Evolutionary conservation across 139 green algal genomes (phyloP), one percentile per base, ranked within the genome.

Genomic region (Chlorella sp.): DNA sequence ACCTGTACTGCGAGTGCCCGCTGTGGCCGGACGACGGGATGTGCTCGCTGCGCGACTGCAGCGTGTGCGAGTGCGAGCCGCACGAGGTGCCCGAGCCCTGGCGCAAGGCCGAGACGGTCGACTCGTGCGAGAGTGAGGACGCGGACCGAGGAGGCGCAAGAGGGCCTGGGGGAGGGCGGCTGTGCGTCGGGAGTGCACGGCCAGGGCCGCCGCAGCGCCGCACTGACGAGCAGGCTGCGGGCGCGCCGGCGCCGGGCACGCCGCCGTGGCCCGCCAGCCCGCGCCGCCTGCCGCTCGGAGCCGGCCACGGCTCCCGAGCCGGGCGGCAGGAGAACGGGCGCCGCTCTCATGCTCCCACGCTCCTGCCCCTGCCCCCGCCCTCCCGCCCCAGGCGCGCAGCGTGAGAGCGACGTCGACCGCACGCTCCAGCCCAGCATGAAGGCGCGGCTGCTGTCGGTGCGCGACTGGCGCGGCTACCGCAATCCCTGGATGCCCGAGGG

Each of bases 1-100:
- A 95, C 84, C 83, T 98, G 71, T 93, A 92, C 74, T 97, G 94
- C 74, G 92, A 97, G 78, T 98, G 95, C 79, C 94, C 91, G 3
- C 88, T 98, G 74, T 98, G 94, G 94, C 93, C 91, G 0, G 94
- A 98, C 59, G 94, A 98, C 83, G 89, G 86, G 71, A 98, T 98
- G 93, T 98, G 95, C 83, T 73, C 81, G 36, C 64, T 96, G 71
- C 75, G 82, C 70, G 63, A 92, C 56, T 97, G 95, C 83, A 87
- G 75, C 17, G 94, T 98, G 62, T 95, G 91, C 78, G 90, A 96
- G 84, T 98, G 94, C 63, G 87, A 90, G 35, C 75, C 89, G 29
- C 71, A 86, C 31, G 94, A 98, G 79, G 88, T 97, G 36, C 93
- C 94, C 5, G 17, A 83, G 69, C 64, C 84, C 12, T 96, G 93